Evolutionary conservation across 345 rosid genomes (phyloP).

Genomic region (Pistacia integerrima): DNA sequence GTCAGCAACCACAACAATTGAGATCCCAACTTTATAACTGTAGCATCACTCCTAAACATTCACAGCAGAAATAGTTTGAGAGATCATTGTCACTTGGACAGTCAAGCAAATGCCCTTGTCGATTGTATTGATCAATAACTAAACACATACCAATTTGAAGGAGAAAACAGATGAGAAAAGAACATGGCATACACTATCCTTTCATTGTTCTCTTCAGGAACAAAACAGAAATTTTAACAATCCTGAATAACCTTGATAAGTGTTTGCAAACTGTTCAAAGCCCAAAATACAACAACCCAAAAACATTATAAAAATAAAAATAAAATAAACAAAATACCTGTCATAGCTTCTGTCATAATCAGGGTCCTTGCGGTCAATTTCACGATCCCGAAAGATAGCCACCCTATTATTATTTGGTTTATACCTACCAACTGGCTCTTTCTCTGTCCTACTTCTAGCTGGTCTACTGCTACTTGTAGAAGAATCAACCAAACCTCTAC

Average conservation of each 20-base stretch:
- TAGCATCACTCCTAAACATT: too few species aligned
- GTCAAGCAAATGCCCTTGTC: too few species aligned
- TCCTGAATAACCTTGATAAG: neutral
- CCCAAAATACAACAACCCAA: neutral
- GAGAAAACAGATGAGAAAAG: neutral
- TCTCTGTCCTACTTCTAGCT: slow-evolving; percentile 63
- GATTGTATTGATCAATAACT: neutral
- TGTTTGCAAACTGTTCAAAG: slow-evolving; percentile 9
- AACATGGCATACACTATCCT: too few species aligned
- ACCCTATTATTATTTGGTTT: slow-evolving; percentile 57
- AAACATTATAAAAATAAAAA: neutral
- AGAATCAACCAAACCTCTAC: slow-evolving; percentile 51
- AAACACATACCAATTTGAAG: neutral
- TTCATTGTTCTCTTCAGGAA: neutral
- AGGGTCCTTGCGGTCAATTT: slow-evolving; percentile 73
- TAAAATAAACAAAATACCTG: slow-evolving; percentile 38
- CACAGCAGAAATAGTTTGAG: too few species aligned
- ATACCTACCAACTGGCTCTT: slow-evolving; percentile 57
- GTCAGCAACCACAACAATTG: too few species aligned
- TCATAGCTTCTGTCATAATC: slow-evolving; percentile 84
- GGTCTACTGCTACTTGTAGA: slow-evolving; percentile 51
- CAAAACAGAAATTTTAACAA: slow-evolving; percentile 2
- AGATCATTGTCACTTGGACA: too few species aligned
- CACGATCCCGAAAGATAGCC: slow-evolving; percentile 84
- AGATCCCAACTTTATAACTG: too few species aligned